Evolutionary conservation across 257 asterid genomes (phyloP).

Genomic region (Lycium barbarum): DNA sequence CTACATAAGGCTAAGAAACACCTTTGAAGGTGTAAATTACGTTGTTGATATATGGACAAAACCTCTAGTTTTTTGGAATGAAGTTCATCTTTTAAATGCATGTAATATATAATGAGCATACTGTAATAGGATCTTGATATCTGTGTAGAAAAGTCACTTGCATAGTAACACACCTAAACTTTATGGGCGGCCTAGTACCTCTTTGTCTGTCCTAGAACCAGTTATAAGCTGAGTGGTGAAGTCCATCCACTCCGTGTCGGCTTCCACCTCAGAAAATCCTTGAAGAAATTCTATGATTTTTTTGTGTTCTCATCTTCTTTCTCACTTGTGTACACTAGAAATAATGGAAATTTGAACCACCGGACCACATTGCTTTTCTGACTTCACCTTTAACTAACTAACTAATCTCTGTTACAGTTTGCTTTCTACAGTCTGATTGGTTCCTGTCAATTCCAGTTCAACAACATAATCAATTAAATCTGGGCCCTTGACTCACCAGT

Average conservation of each 20-base stretch:
- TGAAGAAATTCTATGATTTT: neutral
- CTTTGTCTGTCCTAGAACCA: neutral
- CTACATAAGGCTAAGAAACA: neutral
- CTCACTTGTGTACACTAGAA: neutral
- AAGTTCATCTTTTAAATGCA: neutral
- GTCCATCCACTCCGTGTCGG: neutral
- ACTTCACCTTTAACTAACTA: neutral
- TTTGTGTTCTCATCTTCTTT: neutral
- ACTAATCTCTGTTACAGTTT: neutral
- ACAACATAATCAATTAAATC: neutral
- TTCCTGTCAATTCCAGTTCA: neutral
- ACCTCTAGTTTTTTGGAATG: neutral
- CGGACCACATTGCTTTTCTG: neutral
- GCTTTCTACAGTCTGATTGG: neutral
- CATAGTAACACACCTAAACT: neutral
- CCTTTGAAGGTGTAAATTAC: neutral
- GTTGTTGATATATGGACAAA: neutral
- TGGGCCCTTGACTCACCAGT: neutral
- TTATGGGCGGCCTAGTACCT: neutral
- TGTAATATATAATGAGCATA: neutral
- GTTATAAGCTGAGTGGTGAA: neutral
- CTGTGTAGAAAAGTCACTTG: neutral
- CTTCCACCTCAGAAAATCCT: neutral
- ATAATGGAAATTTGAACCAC: neutral
- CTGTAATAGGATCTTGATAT: neutral